These are phyloP conservation scores for Gremmenia infestans DNA, from an alignment of 2,329 filamentous ascomycete genomes.

Conservation along the genomic window DNA sequence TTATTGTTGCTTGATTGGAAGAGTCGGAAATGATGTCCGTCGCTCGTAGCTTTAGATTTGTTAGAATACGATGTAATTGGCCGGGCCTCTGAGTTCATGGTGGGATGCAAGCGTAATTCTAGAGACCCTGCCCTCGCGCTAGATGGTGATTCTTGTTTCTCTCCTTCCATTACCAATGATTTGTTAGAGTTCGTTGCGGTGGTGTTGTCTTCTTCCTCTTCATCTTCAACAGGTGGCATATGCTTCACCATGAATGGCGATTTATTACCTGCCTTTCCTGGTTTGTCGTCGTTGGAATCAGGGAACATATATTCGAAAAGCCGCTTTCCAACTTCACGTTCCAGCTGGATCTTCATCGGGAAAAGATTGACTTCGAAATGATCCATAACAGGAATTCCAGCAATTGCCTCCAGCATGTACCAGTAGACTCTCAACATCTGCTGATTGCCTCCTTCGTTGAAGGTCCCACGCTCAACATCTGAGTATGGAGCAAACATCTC, in stretches of 20 bases:
- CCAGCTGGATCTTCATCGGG: slow-evolving; percentile 88
- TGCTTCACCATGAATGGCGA: slow-evolving; percentile 57
- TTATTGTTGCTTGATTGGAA: slow-evolving; percentile 38
- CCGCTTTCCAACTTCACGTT: slow-evolving; percentile 86
- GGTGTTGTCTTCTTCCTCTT: slow-evolving; percentile 31
- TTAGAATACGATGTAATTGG: slow-evolving; percentile 19
- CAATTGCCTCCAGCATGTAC: slow-evolving; percentile 97
- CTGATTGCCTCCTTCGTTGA: slow-evolving; percentile 52
- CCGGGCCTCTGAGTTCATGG: slow-evolving; percentile 54
- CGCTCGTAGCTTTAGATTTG: slow-evolving; percentile 24
- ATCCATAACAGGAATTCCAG: slow-evolving; percentile 94
- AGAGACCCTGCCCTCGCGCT: slow-evolving; percentile 66
- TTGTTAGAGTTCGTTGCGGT: slow-evolving; percentile 25
- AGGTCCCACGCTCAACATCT: slow-evolving; percentile 55
- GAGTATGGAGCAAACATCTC: slow-evolving; percentile 91
- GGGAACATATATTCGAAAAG: slow-evolving; percentile 98
- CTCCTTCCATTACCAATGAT: slow-evolving; percentile 26
- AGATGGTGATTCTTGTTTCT: slow-evolving; percentile 47
- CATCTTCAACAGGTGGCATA: slow-evolving; percentile 37
- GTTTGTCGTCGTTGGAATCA: slow-evolving; percentile 48
- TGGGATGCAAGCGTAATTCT: slow-evolving; percentile 78
- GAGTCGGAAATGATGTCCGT: slow-evolving; percentile 36
- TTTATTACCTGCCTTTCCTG: slow-evolving; percentile 46
- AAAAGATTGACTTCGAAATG: slow-evolving; percentile 93
- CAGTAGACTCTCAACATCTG: slow-evolving; percentile 95